Conservation (phyloP, 495 filamentous ascomycete genomes). For the Talaromyces proteolyticus region DNA sequence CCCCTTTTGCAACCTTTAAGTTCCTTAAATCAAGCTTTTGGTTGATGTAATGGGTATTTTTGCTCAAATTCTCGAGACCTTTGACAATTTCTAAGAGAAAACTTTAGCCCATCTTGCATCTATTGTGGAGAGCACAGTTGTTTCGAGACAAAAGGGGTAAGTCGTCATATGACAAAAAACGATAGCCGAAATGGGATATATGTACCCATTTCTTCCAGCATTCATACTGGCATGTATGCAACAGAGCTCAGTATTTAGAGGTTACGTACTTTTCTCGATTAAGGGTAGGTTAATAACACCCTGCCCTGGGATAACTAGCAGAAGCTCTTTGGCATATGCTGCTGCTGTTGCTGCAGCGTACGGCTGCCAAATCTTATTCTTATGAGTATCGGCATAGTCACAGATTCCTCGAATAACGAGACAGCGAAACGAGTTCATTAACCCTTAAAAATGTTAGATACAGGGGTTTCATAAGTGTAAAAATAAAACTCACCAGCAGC, state of each 20-base stretch:
- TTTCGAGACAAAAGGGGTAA: too few relatives aligned
- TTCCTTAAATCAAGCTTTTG: not conserved
- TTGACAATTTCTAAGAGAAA: not conserved
- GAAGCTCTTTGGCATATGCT: slow-evolving; percentile 23
- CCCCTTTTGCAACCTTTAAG: slow-evolving; percentile 3
- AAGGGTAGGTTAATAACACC: not conserved
- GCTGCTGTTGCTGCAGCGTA: slow-evolving; percentile 32
- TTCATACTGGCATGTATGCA: too few relatives aligned
- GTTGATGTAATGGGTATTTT: not conserved
- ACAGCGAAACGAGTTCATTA: slow-evolving; percentile 30
- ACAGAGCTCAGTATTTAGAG: too few relatives aligned
- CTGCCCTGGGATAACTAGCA: slow-evolving; percentile 2
- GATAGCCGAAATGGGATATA: too few relatives aligned
- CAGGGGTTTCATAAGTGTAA: too few relatives aligned
- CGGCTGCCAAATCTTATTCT: slow-evolving; percentile 28
- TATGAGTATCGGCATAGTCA: slow-evolving; percentile 38
- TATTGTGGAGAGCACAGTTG: too few relatives aligned
- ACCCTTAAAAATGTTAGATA: too few relatives aligned
- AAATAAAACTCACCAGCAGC: too few relatives aligned
- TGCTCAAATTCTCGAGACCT: not conserved
- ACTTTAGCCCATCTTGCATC: too few relatives aligned
- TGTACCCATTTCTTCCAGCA: too few relatives aligned
- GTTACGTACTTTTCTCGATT: not conserved
- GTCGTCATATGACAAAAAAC: too few relatives aligned
- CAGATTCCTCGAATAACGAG: slow-evolving; percentile 31